phyloP scores from a whole-genome alignment of 768 basidiomycete genomes.

The Amanita pseudoporphyria region DNA sequence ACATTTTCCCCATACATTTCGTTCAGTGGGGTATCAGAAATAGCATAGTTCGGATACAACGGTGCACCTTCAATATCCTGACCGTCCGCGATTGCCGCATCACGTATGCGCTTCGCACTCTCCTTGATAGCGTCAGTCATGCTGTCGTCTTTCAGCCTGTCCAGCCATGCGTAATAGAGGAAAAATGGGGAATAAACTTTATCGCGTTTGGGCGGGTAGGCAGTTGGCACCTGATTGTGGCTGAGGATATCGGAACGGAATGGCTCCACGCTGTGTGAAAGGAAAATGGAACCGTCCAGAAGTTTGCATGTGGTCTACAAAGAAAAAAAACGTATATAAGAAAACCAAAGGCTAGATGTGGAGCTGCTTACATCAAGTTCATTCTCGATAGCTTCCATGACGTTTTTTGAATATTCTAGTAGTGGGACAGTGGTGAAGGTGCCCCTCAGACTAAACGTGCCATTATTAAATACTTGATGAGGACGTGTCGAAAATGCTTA shows the following conservation, averaged over 20 bases:
- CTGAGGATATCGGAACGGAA: constrained; percentile 31
- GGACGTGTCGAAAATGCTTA: neutral
- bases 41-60: constrained; percentile 33
- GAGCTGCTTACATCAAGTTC: constrained; percentile 28
- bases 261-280: constrained; percentile 34
- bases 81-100: constrained; percentile 23
- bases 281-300: constrained; percentile 6
- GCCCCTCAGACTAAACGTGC: constrained; percentile 9
- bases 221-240: constrained; percentile 26
- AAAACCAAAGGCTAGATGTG: constrained; percentile 12
- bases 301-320: neutral
- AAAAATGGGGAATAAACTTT: constrained; percentile 19
- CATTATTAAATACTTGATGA: constrained; percentile 8
- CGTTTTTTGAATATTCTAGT: constrained; percentile 17
- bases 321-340: neutral
- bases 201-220: constrained; percentile 30
- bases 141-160: constrained; percentile 11
- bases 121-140: constrained; percentile 25
- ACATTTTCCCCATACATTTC: constrained; percentile 34
- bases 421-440: constrained; percentile 29
- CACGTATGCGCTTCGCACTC: constrained; percentile 25
- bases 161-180: constrained; percentile 18
- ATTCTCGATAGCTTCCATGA: constrained; percentile 26
- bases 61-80: constrained; percentile 24
- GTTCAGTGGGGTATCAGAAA: constrained; percentile 31